Percentiles rank a stretch among this genome's conserved stretches.
Evolutionary conservation across 768 basidiomycete genomes (phyloP).

Genomic region (Suillus cothurnatus): DNA sequence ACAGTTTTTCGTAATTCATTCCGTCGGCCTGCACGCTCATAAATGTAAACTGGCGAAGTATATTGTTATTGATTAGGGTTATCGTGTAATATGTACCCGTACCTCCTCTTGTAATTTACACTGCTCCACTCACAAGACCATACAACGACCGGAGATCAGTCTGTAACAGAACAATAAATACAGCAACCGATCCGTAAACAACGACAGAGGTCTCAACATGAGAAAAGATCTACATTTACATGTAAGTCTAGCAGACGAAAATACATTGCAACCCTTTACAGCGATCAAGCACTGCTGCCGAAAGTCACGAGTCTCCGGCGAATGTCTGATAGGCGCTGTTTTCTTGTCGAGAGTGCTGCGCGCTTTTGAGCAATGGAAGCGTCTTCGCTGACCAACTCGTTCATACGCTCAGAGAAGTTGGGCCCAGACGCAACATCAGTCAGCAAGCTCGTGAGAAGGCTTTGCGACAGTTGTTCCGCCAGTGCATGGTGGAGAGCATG

Average conservation of each 20-base stretch:
- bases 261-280: too few relatives aligned
- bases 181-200: neutral
- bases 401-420: constrained; percentile 35
- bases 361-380: constrained; percentile 38
- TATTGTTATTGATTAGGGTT: too few relatives aligned
- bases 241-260: neutral
- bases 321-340: constrained; percentile 42
- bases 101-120: too few relatives aligned
- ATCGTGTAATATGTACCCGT: too few relatives aligned
- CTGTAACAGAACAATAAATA: neutral
- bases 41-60: too few relatives aligned
- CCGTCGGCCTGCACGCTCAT: too few relatives aligned
- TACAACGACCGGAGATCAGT: too few relatives aligned
- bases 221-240: neutral
- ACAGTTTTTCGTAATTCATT: too few relatives aligned
- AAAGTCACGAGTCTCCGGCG: constrained; percentile 37
- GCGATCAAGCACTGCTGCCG: neutral
- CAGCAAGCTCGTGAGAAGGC: constrained; percentile 39
- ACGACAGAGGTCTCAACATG: neutral
- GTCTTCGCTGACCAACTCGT: constrained; percentile 48
- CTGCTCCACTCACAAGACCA: too few relatives aligned
- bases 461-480: constrained; percentile 34
- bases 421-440: constrained; percentile 16
- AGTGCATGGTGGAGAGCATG: constrained; percentile 44
- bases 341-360: constrained; percentile 35